A percentile compares a stretch with the other conserved stretches of the same genome.
Conservation (phyloP, 345 rosid genomes). For the Gossypium turneri region DNA sequence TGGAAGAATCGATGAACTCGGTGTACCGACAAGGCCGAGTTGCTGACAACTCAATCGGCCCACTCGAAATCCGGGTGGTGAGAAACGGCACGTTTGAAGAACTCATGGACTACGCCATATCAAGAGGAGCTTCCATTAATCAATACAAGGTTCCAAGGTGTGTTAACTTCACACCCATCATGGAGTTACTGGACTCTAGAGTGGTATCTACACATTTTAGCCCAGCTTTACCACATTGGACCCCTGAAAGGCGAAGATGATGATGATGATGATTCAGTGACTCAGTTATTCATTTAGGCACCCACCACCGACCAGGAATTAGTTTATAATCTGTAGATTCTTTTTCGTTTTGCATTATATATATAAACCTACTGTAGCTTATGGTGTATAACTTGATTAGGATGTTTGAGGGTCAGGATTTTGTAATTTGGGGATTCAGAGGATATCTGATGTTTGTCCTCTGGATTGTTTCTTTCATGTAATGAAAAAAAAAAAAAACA, state of each 20-base stretch:
- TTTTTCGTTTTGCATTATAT: neutral
- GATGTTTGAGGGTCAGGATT: slow-evolving; percentile 27
- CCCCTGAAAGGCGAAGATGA: slow-evolving; percentile 53
- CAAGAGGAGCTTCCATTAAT: slow-evolving; percentile 92
- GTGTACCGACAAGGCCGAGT: slow-evolving; percentile 91
- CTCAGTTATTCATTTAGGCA: neutral
- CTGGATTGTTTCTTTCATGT: slow-evolving; percentile 32
- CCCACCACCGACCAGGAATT: slow-evolving; percentile 22
- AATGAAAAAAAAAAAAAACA: neutral
- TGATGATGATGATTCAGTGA: neutral
- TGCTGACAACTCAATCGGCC: slow-evolving; percentile 74
- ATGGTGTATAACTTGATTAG: slow-evolving; percentile 28
- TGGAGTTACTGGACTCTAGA: slow-evolving; percentile 83
- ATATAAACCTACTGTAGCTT: neutral
- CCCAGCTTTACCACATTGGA: slow-evolving; percentile 73
- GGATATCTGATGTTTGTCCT: slow-evolving; percentile 14
- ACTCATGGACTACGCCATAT: slow-evolving; percentile 92
- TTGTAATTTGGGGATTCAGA: slow-evolving; percentile 27
- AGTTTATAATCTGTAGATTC: slow-evolving; percentile 22
- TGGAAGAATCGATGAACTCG: slow-evolving; percentile 88
- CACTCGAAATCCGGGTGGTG: slow-evolving; percentile 81
- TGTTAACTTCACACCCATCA: slow-evolving; percentile 79
- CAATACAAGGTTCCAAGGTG: slow-evolving; percentile 97
- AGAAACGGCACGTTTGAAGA: slow-evolving; percentile 87
- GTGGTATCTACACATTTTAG: slow-evolving; percentile 71